phyloP scores from a whole-genome alignment of 352 stramenopile genomes.

The Phytopythium boreale region DNA sequence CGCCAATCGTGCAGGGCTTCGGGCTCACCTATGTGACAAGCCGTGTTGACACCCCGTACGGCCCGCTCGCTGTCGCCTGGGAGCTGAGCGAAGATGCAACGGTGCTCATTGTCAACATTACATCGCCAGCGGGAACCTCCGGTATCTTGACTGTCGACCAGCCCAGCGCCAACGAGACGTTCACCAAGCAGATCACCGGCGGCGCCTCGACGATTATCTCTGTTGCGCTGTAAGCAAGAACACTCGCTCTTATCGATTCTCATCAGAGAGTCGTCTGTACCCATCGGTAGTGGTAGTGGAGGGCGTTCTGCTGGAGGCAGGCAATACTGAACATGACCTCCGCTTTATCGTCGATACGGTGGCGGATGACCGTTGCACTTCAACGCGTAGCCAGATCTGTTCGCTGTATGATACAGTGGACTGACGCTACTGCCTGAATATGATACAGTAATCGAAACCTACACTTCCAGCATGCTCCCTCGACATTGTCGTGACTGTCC shows the following conservation, averaged over 20 bases:
- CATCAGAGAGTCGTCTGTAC: too few relatives aligned
- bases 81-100: neutral
- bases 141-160: neutral
- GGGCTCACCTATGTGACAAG: neutral
- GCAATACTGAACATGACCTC: too few relatives aligned
- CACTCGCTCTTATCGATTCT: neutral
- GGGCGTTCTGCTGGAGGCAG: too few relatives aligned
- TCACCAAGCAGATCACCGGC: neutral
- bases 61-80: neutral
- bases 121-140: neutral
- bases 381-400: too few relatives aligned
- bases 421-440: too few relatives aligned
- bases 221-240: neutral
- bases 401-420: too few relatives aligned
- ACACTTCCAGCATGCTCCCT: too few relatives aligned
- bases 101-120: neutral
- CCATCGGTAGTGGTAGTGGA: too few relatives aligned
- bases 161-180: neutral
- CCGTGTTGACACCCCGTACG: neutral
- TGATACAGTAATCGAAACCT: too few relatives aligned
- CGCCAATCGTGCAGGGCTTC: constrained; percentile 16
- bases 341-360: too few relatives aligned
- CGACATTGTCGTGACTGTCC: too few relatives aligned
- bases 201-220: neutral
- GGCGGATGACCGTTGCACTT: too few relatives aligned